Evolutionary conservation across 2,329 filamentous ascomycete genomes (phyloP).

Genomic region (Neobulgaria alba): DNA sequence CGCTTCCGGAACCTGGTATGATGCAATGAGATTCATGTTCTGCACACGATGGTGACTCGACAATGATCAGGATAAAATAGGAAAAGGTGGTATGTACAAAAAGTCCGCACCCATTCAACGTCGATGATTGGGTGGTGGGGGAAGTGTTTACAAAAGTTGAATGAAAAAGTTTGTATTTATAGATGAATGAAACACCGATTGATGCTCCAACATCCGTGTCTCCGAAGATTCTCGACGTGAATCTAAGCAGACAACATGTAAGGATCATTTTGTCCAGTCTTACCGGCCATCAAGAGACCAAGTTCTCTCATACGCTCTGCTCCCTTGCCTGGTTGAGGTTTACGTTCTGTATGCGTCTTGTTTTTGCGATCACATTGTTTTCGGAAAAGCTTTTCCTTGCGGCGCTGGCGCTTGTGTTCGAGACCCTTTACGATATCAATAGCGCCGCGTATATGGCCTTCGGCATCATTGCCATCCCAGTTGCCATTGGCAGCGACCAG

Average conservation of each 20-base stretch:
- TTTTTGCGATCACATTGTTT: conserved; percentile 80
- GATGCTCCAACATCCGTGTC: conserved; percentile 15
- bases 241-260: conserved; percentile 65
- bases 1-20: conserved; percentile 10
- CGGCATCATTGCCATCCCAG: conserved; percentile 30
- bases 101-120: conserved; percentile 4
- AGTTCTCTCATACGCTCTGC: conserved; percentile 91
- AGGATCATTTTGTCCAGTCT: conserved; percentile 52
- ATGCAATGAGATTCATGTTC: conserved; percentile 12
- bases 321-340: conserved; percentile 73
- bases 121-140: conserved; percentile 1
- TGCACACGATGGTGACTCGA: conserved; percentile 8
- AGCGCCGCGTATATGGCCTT: conserved; percentile 74
- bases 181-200: conserved; percentile 11
- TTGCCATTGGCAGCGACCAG: conserved; percentile 33
- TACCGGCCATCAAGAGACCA: conserved; percentile 80
- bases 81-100: conserved; percentile 13
- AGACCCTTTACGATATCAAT: conserved; percentile 97
- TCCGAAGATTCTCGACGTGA: conserved; percentile 9
- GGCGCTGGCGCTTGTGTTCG: conserved; percentile 85
- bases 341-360: conserved; percentile 52
- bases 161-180: conserved; percentile 7
- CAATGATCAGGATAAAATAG: conserved; percentile 11
- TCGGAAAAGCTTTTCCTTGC: conserved; percentile 85
- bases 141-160: conserved; percentile 14